A percentile compares a stretch with the other conserved stretches of the same genome.
phyloP scores from a whole-genome alignment of 495 filamentous ascomycete genomes.

The Annulohypoxylon nitens region DNA sequence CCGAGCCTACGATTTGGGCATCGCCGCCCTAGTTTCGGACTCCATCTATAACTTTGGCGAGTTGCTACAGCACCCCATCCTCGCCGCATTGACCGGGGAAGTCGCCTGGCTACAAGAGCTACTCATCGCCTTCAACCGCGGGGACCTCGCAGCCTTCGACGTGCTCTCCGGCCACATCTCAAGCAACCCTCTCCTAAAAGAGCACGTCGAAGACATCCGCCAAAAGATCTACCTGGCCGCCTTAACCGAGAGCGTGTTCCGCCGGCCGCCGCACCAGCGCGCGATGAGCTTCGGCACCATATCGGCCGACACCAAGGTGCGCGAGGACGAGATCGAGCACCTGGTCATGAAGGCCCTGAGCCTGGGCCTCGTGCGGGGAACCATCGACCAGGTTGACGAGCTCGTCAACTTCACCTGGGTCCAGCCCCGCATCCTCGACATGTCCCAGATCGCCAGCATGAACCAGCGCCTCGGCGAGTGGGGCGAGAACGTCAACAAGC shows the following conservation, averaged over 20 bases:
- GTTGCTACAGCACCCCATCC: conserved; percentile 95
- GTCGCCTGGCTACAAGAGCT: conserved; percentile 90
- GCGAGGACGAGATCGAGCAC: conserved; percentile 92
- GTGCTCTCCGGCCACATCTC: conserved; percentile 80
- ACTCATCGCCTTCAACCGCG: conserved; percentile 96
- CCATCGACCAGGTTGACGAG: conserved; percentile 95
- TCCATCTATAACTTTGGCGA: conserved; percentile 99
- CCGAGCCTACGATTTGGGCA: conserved; percentile 90
- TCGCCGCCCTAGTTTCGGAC: conserved; percentile 92
- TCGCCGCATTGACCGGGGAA: conserved; percentile 78
- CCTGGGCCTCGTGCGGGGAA: conserved; percentile 87
- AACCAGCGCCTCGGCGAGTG: conserved; percentile 87
- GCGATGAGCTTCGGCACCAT: conserved; percentile 92
- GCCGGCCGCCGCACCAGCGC: conserved; percentile 93
- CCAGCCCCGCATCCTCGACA: conserved; percentile 96
- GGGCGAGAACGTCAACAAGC: conserved; percentile 93
- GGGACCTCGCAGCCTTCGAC: conserved; percentile 89
- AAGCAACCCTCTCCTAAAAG: conserved; percentile 80
- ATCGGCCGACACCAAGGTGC: conserved; percentile 90
- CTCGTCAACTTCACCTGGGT: conserved; percentile 98
- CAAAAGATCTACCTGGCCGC: conserved; percentile 98
- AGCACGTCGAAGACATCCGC: conserved; percentile 85
- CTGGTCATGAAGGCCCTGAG: conserved; percentile 98
- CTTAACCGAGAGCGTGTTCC: conserved; percentile 96
- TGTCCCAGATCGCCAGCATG: conserved; percentile 97